phyloP scores from a whole-genome alignment of 2,329 filamentous ascomycete genomes.

The Hortaea werneckii region DNA sequence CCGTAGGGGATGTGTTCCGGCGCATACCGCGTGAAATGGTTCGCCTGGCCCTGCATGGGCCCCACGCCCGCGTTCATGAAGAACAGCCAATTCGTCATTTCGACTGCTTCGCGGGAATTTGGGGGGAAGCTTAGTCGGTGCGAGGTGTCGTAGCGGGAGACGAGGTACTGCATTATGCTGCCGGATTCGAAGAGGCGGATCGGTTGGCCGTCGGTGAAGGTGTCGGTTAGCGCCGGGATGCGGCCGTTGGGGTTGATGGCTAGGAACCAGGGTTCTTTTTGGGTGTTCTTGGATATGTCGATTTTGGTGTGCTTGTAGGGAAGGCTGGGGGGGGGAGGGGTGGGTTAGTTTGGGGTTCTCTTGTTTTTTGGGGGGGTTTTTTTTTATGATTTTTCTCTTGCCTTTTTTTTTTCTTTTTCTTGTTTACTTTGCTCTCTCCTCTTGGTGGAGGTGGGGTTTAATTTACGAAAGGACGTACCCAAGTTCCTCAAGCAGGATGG shows the following conservation, averaged over 20 bases:
- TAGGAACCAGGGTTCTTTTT: conserved; percentile 63
- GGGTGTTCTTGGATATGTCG: conserved; percentile 62
- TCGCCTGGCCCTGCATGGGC: conserved; percentile 48
- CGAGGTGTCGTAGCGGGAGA: conserved; percentile 65
- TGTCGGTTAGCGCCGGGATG: conserved; percentile 80
- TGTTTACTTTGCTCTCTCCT: not conserved
- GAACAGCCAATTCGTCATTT: conserved; percentile 62
- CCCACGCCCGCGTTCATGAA: conserved; percentile 59
- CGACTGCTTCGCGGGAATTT: conserved; percentile 64
- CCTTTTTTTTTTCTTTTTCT: no score
- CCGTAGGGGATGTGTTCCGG: conserved; percentile 75
- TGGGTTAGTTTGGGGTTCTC: not conserved
- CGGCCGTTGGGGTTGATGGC: conserved; percentile 89
- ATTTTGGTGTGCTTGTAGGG: conserved; percentile 69
- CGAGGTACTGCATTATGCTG: conserved; percentile 69
- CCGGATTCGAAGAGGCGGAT: conserved; percentile 77
- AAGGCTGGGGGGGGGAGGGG: conserved; percentile 49
- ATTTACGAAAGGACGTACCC: conserved; percentile 29
- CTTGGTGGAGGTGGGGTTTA: not conserved
- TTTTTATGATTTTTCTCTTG: not conserved
- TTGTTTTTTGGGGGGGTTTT: not conserved
- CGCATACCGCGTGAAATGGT: conserved; percentile 70
- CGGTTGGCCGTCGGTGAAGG: conserved; percentile 58
- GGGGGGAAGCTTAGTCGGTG: conserved; percentile 72
- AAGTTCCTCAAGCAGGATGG: conserved; percentile 77